These are phyloP conservation scores for Fraxinus baroniana DNA, from an alignment of 305 asterid genomes.

Conservation along the genomic window DNA sequence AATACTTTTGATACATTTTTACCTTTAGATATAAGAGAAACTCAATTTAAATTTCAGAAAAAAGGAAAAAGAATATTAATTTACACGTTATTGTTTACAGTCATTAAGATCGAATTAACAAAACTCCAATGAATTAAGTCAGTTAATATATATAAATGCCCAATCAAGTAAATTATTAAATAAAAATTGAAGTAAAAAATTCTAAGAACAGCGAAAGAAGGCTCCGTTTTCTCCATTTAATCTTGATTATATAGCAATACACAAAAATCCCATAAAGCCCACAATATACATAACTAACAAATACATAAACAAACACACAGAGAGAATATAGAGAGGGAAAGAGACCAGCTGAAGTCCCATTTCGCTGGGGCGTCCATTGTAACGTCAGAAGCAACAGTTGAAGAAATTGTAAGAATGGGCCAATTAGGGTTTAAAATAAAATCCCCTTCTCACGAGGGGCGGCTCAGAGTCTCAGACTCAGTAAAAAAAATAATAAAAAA, in stretches of 20 bases:
- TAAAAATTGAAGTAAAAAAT: background rate
- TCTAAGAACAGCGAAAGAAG: background rate
- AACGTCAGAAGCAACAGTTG: constrained; percentile 23
- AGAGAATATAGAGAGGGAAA: background rate
- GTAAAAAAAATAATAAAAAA: no score
- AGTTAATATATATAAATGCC: background rate
- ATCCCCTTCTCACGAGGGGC: background rate
- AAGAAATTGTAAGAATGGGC: background rate
- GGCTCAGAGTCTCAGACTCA: no score
- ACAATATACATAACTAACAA: background rate
- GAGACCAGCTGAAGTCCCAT: constrained; percentile 68
- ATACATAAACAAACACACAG: background rate
- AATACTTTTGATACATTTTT: background rate
- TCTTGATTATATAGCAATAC: background rate
- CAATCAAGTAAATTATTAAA: background rate
- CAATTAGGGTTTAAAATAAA: background rate
- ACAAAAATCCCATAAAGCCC: background rate
- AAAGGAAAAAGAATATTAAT: background rate
- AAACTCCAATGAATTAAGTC: background rate
- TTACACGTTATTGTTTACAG: background rate
- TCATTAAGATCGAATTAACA: background rate
- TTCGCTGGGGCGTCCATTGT: constrained; percentile 29
- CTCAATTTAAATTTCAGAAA: background rate
- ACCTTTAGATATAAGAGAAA: background rate
- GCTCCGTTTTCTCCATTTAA: background rate